phyloP scores from a whole-genome alignment of 2,329 filamentous ascomycete species.

The Diaporthe sp. region DNA sequence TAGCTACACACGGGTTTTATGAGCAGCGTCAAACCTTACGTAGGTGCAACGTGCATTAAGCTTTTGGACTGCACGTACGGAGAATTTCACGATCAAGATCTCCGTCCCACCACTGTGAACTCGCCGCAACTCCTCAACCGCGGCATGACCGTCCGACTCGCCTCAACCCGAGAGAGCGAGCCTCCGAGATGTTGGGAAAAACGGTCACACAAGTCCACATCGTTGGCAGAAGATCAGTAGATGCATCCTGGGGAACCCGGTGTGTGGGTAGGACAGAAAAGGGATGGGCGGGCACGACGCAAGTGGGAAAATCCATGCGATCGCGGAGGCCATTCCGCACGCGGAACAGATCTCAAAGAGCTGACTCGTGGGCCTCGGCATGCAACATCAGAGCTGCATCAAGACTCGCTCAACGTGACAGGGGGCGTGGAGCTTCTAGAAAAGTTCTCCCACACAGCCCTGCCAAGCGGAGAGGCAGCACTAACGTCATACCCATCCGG shows the following conservation, averaged over 20 bases:
- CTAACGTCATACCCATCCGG: constrained; percentile 3
- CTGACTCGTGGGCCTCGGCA: constrained; percentile 27
- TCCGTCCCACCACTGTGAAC: not conserved
- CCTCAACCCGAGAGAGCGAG: constrained; percentile 16
- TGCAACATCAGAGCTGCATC: constrained; percentile 3
- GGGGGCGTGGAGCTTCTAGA: constrained; percentile 10
- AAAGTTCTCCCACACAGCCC: not conserved
- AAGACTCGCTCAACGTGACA: constrained; percentile 1
- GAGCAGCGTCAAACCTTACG: not conserved
- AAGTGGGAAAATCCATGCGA: not conserved
- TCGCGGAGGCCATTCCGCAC: not conserved
- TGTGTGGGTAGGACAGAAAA: not conserved
- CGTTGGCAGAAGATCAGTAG: not conserved
- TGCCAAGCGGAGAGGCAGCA: not conserved
- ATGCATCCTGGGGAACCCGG: not conserved
- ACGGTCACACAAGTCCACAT: not conserved
- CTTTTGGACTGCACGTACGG: not conserved
- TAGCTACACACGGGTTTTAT: not conserved
- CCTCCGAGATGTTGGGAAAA: not conserved
- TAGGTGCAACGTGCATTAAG: not conserved
- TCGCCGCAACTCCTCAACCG: not conserved
- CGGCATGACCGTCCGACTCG: not conserved
- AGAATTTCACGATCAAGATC: not conserved
- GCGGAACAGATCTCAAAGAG: not conserved
- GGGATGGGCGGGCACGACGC: not conserved